phyloP scores from a whole-genome alignment of 768 basidiomycete species.

The Bullera alba region DNA sequence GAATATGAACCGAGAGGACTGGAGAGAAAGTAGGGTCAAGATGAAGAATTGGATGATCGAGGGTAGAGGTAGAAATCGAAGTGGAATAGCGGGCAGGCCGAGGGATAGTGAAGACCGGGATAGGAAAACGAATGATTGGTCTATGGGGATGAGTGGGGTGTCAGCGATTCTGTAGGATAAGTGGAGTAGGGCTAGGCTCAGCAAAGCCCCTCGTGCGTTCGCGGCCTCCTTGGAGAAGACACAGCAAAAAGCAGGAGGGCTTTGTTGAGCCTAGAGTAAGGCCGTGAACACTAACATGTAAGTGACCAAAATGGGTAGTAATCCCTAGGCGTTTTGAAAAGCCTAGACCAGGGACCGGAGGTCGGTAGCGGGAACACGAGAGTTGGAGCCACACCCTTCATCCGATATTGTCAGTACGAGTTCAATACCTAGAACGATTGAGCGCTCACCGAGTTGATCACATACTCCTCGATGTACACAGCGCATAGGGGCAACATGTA shows the following conservation, averaged over 20 bases:
- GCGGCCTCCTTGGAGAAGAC: no score
- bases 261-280: background rate
- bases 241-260: no score
- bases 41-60: slow-evolving; percentile 66
- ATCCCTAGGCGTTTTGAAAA: slow-evolving; percentile 78
- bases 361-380: slow-evolving; percentile 78
- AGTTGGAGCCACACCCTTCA: slow-evolving; percentile 78
- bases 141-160: slow-evolving; percentile 11
- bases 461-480: slow-evolving; percentile 57
- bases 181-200: no score
- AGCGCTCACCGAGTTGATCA: slow-evolving; percentile 51
- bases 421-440: background rate
- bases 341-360: slow-evolving; percentile 58
- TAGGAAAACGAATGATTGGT: slow-evolving; percentile 74
- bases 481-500: slow-evolving; percentile 81
- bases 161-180: no score
- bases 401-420: background rate
- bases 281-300: slow-evolving; percentile 12
- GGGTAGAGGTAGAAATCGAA: slow-evolving; percentile 62
- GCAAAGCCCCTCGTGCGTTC: no score
- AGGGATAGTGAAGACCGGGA: slow-evolving; percentile 85
- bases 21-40: slow-evolving; percentile 47
- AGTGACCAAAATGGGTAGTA: slow-evolving; percentile 82
- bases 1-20: slow-evolving; percentile 45
- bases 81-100: slow-evolving; percentile 71